Evolutionary conservation across 345 rosid species (phyloP).

Genomic region (Eucalyptus tenuipes): DNA sequence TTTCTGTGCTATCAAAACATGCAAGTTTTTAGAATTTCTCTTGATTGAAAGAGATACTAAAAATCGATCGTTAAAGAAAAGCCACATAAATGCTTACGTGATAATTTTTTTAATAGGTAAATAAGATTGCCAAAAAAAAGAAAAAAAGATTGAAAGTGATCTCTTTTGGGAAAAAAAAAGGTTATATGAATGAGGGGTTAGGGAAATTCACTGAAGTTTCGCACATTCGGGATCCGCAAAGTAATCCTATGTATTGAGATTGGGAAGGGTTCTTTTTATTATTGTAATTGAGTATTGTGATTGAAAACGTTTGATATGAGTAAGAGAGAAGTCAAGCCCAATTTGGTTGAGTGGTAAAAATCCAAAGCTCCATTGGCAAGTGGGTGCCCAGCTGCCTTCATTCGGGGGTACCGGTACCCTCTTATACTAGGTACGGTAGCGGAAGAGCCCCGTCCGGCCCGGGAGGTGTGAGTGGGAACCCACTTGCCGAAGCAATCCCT

Average conservation of each 20-base stretch:
- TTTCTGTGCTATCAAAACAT: background rate
- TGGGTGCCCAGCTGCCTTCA: too few relatives aligned
- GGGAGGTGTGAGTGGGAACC: too few relatives aligned
- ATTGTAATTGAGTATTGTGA: background rate
- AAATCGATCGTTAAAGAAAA: background rate
- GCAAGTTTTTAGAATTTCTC: background rate
- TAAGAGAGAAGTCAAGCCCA: background rate
- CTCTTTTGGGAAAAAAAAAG: background rate
- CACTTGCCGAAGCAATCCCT: too few relatives aligned
- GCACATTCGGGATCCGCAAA: background rate
- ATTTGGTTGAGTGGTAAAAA: background rate
- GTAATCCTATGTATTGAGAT: background rate
- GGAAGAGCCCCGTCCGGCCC: too few relatives aligned
- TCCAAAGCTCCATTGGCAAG: background rate
- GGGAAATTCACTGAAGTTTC: background rate
- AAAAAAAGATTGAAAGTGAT: background rate
- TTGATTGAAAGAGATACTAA: background rate
- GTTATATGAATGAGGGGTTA: background rate
- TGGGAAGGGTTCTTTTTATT: background rate
- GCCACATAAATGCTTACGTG: background rate
- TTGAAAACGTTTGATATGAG: background rate
- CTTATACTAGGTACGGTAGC: too few relatives aligned
- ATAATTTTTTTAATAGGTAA: background rate
- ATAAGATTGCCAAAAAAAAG: background rate
- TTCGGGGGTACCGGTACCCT: too few relatives aligned